These are phyloP conservation scores for Xylaria longipes DNA, from an alignment of 495 filamentous ascomycete species.

Conservation along the genomic window DNA sequence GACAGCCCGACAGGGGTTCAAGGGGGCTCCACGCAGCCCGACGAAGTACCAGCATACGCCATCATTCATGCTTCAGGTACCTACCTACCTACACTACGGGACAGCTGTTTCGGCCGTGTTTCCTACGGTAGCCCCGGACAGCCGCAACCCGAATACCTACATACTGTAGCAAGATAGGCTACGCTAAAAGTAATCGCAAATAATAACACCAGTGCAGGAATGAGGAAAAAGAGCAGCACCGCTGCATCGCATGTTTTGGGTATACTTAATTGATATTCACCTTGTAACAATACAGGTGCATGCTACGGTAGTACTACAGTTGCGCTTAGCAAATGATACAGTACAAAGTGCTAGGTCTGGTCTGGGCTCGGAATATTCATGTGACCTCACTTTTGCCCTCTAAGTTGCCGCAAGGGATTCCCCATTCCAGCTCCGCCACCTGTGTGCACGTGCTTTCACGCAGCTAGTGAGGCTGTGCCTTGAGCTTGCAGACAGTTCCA, in stretches of 20 bases:
- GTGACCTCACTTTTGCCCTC: neutral
- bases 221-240: neutral
- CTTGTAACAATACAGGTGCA: neutral
- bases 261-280: neutral
- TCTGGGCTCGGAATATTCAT: neutral
- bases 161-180: neutral
- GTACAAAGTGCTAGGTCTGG: neutral
- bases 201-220: neutral
- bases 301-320: too few relatives aligned
- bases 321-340: neutral
- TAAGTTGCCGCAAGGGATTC: neutral
- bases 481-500: slow-evolving; percentile 1
- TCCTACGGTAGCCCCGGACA: neutral
- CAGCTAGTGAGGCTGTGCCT: slow-evolving; percentile 22
- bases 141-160: slow-evolving; percentile 4
- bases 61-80: slow-evolving; percentile 6
- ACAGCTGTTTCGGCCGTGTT: slow-evolving; percentile 14
- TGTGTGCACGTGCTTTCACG: slow-evolving; percentile 1
- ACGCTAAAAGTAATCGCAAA: neutral
- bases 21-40: slow-evolving; percentile 14
- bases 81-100: slow-evolving; percentile 18
- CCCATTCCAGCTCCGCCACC: neutral
- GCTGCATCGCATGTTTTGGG: neutral
- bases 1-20: slow-evolving; percentile 8
- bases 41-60: slow-evolving; percentile 7